A percentile compares a stretch with the other conserved stretches of the same genome.
Evolutionary conservation across 1,139 yeast genomes (phyloP).

Genomic region (Meyerozyma smithsonii): DNA sequence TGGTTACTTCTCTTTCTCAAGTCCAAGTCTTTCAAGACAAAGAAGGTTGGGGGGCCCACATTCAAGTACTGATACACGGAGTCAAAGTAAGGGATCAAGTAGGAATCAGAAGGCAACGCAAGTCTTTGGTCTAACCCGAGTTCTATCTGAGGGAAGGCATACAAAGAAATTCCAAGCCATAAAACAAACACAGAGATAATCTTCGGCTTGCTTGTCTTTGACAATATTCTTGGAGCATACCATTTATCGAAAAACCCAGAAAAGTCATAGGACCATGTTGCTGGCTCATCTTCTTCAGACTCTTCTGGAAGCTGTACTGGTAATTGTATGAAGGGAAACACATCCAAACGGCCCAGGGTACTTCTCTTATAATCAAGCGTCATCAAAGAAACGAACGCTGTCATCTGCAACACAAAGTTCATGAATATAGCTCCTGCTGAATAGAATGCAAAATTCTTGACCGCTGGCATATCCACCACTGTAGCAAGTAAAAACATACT

Average conservation of each 20-base stretch:
- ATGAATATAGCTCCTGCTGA: conserved; percentile 82
- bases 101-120: conserved; percentile 82
- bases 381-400: conserved; percentile 72
- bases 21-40: conserved; percentile 66
- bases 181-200: conserved; percentile 51
- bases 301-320: conserved; percentile 4
- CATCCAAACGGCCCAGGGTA: conserved; percentile 56
- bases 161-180: conserved; percentile 64
- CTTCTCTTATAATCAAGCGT: conserved; percentile 62
- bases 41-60: conserved; percentile 90
- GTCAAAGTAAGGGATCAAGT: conserved; percentile 72
- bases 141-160: conserved; percentile 62
- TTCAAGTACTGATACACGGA: conserved; percentile 70
- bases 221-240: conserved; percentile 57
- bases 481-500: conserved; percentile 77
- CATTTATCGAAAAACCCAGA: conserved; percentile 18
- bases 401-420: conserved; percentile 74
- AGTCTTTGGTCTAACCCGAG: conserved; percentile 86
- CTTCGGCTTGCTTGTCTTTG: conserved; percentile 40
- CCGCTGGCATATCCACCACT: conserved; percentile 91
- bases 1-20: conserved; percentile 59
- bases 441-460: conserved; percentile 83
- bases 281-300: conserved; percentile 14
- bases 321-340: conserved; percentile 45
- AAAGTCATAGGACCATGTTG: conserved; percentile 21